Conservation (phyloP, 495 filamentous ascomycete species). For the Penicillium flavigenum region DNA sequence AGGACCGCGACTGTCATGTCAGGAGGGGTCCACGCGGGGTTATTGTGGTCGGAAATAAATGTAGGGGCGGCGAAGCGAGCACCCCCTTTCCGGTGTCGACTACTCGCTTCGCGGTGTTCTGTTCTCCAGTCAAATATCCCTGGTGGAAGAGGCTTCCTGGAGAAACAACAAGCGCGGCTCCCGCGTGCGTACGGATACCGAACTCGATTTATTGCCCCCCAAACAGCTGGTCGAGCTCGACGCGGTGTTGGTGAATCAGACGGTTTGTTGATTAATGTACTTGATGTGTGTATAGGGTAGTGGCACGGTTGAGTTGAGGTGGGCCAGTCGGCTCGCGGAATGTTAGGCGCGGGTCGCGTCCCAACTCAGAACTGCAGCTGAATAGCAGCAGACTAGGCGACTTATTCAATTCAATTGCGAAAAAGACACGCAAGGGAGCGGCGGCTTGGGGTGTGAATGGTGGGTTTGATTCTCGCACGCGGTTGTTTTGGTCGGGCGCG, state of each 20-base stretch:
- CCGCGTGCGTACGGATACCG: background rate
- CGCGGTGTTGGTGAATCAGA: background rate
- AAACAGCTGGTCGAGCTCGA: background rate
- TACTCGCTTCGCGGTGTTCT: background rate
- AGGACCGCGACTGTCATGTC: constrained; percentile 51
- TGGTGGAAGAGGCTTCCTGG: constrained; percentile 9
- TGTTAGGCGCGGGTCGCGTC: constrained; percentile 16
- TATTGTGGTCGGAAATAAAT: constrained; percentile 4
- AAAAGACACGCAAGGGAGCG: constrained; percentile 19
- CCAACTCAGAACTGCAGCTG: background rate
- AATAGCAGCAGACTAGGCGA: constrained; percentile 5
- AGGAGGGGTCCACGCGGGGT: constrained; percentile 26
- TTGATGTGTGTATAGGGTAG: constrained; percentile 8
- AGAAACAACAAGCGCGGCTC: constrained; percentile 3
- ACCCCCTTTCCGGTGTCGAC: background rate
- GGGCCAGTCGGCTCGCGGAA: constrained; percentile 7
- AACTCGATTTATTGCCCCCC: background rate
- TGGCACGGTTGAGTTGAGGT: constrained; percentile 1
- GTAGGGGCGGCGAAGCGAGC: background rate
- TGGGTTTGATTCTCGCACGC: constrained; percentile 42
- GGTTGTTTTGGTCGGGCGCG: constrained; percentile 53
- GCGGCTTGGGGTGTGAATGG: constrained; percentile 26
- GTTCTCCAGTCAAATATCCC: constrained; percentile 1
- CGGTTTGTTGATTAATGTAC: background rate
- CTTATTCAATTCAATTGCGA: constrained; percentile 4